Evolutionary conservation across 305 asterid genomes (phyloP), one percentile per base, ranked within the genome.

Genomic region (Fraxinus xanthoxyloides): DNA sequence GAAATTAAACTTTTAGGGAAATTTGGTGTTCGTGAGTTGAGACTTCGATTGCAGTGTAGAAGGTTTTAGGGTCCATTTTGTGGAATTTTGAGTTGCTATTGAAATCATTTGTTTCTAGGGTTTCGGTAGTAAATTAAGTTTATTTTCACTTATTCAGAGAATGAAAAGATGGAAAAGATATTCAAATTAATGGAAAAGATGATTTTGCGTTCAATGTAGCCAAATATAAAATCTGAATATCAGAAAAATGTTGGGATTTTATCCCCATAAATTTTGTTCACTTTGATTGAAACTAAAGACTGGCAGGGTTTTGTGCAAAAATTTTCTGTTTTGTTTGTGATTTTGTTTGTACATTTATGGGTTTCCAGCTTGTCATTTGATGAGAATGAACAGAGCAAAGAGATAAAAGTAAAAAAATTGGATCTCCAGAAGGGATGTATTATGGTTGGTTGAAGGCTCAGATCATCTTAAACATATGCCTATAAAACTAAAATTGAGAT

Each of bases 51-150:
- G 40, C 75, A 15, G 31, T 31, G 43, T 70, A 31, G 40, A 21
- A 82, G 77, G 76, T 23, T 46, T 69, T 85, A 17, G 84, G 84
- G 75, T 61, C 79, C 82, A 59, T 4, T 67, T 80, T 54, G 13
- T 40, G 13, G 76, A 51, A 82, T n/a, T 80, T 79, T 65, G 69
- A 85, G 88, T 84, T 84, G 76, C 84, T 81, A 24, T 72, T 48
- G 78, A 28, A 19, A 28, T 31, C 32, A 61, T 74, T 78, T 82
- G 34, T 67, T 63, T 77, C 84, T 85, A 83, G 88, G 90, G 87
- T 83, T 85, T 87, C 31, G 51, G 38, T 65, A 15, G 81, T 72
- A 23, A 78, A 1, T 23, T 70, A 2, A 34, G 26, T 30, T 43
- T 78, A 34, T 79, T 40, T 76, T 56, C 24, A 7, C 23, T 76